Conservation (phyloP, 2,329 filamentous ascomycete species). For the Arthrobotrys pseudoclavata region DNA sequence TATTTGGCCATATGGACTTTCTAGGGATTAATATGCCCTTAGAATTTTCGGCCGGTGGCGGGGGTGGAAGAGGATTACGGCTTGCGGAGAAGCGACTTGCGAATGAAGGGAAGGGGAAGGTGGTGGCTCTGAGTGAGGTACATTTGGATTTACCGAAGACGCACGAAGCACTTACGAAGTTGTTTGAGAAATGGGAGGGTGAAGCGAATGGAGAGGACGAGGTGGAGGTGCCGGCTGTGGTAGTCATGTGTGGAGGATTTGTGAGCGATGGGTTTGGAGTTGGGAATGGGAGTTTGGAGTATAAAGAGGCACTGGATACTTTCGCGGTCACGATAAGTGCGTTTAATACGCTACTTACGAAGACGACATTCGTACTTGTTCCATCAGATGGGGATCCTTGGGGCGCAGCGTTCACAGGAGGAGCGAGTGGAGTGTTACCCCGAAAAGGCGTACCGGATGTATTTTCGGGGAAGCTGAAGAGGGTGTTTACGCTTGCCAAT, state of each 20-base stretch:
- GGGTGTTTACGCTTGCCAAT: conserved; percentile 84
- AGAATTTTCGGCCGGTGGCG: conserved; percentile 60
- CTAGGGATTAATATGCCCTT: conserved; percentile 72
- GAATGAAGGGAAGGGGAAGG: conserved; percentile 65
- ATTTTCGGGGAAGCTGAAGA: conserved; percentile 87
- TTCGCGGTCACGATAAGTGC: conserved; percentile 86
- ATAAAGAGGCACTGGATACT: conserved; percentile 94
- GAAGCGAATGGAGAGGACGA: conserved; percentile 70
- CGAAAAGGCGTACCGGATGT: conserved; percentile 82
- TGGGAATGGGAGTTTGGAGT: conserved; percentile 87
- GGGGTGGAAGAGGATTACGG: conserved; percentile 63
- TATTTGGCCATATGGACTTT: conserved; percentile 97
- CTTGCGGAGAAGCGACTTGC: conserved; percentile 49
- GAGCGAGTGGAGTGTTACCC: conserved; percentile 78
- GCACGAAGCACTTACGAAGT: conserved; percentile 82
- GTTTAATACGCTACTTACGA: conserved; percentile 82
- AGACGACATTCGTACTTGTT: conserved; percentile 89
- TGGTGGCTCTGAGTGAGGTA: conserved; percentile 86
- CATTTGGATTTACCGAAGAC: conserved; percentile 87
- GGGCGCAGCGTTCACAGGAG: conserved; percentile 85
- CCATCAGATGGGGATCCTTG: conserved; percentile 98
- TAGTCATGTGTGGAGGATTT: conserved; percentile 63
- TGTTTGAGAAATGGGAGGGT: conserved; percentile 80
- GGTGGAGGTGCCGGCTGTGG: conserved; percentile 66
- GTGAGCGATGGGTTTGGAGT: conserved; percentile 52